A percentile compares a stretch with the other conserved stretches of the same genome.
These are phyloP conservation scores for Claviceps digitariae DNA, from an alignment of 2,329 filamentous ascomycete genomes.

Conservation along the genomic window DNA sequence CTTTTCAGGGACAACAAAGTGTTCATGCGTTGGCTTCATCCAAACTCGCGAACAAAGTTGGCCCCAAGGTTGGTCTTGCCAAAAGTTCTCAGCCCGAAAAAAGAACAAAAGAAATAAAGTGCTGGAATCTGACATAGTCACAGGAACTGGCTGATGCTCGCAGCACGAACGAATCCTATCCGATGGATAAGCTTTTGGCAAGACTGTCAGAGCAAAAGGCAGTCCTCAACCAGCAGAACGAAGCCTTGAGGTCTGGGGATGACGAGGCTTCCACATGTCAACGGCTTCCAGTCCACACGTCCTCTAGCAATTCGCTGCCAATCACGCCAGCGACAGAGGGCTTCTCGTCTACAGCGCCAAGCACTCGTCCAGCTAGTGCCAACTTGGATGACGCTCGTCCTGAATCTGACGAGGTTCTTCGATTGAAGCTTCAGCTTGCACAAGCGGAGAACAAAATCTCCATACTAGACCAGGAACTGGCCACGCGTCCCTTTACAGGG, in stretches of 20 bases:
- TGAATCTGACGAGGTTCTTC: slow-evolving; percentile 46
- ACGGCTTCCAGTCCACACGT: slow-evolving; percentile 29
- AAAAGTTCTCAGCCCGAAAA: not conserved
- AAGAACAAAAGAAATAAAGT: not conserved
- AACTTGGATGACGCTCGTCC: slow-evolving; percentile 27
- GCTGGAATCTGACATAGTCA: slow-evolving; percentile 7
- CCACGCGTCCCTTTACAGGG: slow-evolving; percentile 45
- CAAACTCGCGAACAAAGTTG: slow-evolving; percentile 41
- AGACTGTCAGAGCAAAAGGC: slow-evolving; percentile 61
- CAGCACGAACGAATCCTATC: slow-evolving; percentile 28
- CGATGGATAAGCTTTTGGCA: slow-evolving; percentile 60
- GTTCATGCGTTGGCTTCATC: slow-evolving; percentile 35
- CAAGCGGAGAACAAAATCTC: slow-evolving; percentile 57
- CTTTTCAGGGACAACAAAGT: slow-evolving; percentile 25
- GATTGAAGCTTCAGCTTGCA: slow-evolving; percentile 58
- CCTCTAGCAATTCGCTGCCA: slow-evolving; percentile 45
- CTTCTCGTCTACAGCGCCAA: slow-evolving; percentile 32
- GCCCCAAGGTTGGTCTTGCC: slow-evolving; percentile 34
- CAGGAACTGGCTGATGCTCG: slow-evolving; percentile 21
- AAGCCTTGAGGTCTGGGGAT: slow-evolving; percentile 31
- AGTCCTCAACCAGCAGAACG: slow-evolving; percentile 44
- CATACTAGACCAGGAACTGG: slow-evolving; percentile 57
- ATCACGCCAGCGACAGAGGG: slow-evolving; percentile 48
- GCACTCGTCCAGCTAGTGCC: slow-evolving; percentile 39
- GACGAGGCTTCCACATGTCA: slow-evolving; percentile 19